Percentiles rank a stretch among this genome's conserved stretches.
Conservation (phyloP, 768 basidiomycete species). For the Pisolithus microcarpus region DNA sequence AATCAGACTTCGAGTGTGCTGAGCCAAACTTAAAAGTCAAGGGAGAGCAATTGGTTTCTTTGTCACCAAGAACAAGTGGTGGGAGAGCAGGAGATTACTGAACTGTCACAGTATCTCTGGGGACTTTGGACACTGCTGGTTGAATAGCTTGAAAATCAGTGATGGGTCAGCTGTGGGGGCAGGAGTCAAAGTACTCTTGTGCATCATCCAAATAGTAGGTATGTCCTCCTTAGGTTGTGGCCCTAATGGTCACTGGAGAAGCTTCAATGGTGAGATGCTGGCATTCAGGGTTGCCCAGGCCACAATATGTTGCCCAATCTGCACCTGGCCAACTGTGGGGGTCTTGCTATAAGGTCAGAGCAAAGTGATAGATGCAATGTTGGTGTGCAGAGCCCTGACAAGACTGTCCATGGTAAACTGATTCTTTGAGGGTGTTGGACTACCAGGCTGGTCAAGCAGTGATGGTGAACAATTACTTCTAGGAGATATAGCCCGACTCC, state of each 20-base stretch:
- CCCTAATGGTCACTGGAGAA: constrained; percentile 13
- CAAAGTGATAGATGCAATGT: constrained; percentile 38
- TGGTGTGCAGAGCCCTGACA: constrained; percentile 27
- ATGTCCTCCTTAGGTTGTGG: too few species aligned
- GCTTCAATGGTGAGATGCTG: constrained; percentile 32
- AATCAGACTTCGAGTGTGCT: constrained; percentile 24
- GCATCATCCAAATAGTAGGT: too few species aligned
- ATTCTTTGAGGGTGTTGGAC: constrained; percentile 31
- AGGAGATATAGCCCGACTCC: too few species aligned
- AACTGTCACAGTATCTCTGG: constrained; percentile 12
- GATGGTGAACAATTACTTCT: constrained; percentile 18
- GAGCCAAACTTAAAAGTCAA: constrained; percentile 34
- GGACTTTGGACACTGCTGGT: constrained; percentile 34
- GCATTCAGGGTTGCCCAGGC: constrained; percentile 51
- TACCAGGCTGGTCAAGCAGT: constrained; percentile 10
- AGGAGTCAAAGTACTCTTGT: too few species aligned
- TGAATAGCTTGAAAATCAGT: constrained; percentile 51
- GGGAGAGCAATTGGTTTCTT: constrained; percentile 19
- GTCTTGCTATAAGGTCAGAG: constrained; percentile 43
- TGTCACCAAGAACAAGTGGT: constrained; percentile 17
- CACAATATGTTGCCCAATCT: constrained; percentile 51
- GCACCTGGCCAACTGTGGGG: constrained; percentile 13
- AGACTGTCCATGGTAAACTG: constrained; percentile 29
- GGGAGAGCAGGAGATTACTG: constrained; percentile 19
- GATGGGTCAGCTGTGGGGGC: constrained; percentile 52